These are phyloP conservation scores for Penicillium manginii DNA, from an alignment of 495 filamentous ascomycete species.

Conservation along the genomic window DNA sequence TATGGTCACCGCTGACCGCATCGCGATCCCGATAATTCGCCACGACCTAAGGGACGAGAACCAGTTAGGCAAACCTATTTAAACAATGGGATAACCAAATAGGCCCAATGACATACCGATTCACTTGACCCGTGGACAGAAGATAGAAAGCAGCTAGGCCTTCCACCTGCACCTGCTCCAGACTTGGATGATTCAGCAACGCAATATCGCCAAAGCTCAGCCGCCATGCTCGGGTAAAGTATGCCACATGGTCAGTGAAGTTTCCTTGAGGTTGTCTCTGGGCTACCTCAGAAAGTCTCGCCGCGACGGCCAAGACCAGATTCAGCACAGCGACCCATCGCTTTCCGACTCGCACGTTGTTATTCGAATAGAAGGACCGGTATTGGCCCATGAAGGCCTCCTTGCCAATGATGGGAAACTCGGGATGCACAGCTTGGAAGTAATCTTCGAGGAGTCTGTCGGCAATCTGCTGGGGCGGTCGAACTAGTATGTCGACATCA, in stretches of 20 bases:
- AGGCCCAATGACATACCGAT: constrained; percentile 47
- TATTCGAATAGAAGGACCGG: constrained; percentile 39
- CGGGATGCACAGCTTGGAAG: constrained; percentile 58
- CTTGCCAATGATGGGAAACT: constrained; percentile 64
- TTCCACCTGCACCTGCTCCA: constrained; percentile 62
- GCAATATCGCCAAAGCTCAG: constrained; percentile 52
- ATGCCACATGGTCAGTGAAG: constrained; percentile 53
- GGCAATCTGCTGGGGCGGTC: constrained; percentile 55
- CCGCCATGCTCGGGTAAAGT: constrained; percentile 62
- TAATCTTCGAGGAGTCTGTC: constrained; percentile 58
- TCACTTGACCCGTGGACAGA: constrained; percentile 59
- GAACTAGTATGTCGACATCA: constrained; percentile 48
- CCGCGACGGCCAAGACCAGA: constrained; percentile 65
- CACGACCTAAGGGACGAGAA: constrained; percentile 48
- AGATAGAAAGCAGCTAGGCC: constrained; percentile 65
- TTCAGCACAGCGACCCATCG: constrained; percentile 66
- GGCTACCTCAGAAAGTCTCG: constrained; percentile 49
- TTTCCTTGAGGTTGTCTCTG: constrained; percentile 39
- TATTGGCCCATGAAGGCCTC: constrained; percentile 45
- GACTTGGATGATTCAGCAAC: constrained; percentile 56
- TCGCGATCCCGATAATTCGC: constrained; percentile 60
- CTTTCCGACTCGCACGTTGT: constrained; percentile 40
- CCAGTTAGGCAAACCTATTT: background rate
- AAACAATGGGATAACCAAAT: background rate
- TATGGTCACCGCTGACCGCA: constrained; percentile 61